These are phyloP conservation scores for Echites panduratus DNA, from an alignment of 257 asterid species.

Conservation along the genomic window DNA sequence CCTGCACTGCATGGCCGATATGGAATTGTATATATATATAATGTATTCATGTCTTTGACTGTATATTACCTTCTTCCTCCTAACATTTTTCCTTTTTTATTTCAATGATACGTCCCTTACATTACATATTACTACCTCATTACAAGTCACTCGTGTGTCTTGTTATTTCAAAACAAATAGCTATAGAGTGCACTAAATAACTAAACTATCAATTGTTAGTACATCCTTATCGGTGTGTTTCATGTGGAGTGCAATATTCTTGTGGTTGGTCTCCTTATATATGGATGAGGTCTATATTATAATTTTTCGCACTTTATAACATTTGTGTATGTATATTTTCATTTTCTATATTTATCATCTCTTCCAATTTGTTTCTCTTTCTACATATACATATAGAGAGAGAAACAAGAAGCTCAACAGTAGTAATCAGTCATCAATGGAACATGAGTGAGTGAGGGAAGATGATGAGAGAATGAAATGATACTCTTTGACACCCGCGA, in stretches of 20 bases:
- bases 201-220: too few species aligned
- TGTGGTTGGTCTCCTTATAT: too few species aligned
- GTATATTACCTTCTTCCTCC: background rate
- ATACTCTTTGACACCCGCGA: slow-evolving; percentile 22
- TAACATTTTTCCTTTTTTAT: background rate
- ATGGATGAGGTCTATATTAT: too few species aligned
- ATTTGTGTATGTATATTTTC: too few species aligned
- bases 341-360: too few species aligned
- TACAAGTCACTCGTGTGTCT: slow-evolving; percentile 3
- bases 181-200: too few species aligned
- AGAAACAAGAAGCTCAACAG: too few species aligned
- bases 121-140: too few species aligned
- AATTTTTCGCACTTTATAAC: too few species aligned
- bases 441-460: background rate
- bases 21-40: background rate
- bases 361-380: background rate
- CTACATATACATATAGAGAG: background rate
- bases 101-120: slow-evolving; percentile 24
- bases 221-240: too few species aligned
- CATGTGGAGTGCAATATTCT: too few species aligned
- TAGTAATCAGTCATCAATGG: background rate
- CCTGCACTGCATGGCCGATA: slow-evolving; percentile 7
- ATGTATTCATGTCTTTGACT: slow-evolving; percentile 7
- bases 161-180: background rate
- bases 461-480: slow-evolving; percentile 10